phyloP scores from a whole-genome alignment of 306 rosid species.

The Vigna radiata region DNA sequence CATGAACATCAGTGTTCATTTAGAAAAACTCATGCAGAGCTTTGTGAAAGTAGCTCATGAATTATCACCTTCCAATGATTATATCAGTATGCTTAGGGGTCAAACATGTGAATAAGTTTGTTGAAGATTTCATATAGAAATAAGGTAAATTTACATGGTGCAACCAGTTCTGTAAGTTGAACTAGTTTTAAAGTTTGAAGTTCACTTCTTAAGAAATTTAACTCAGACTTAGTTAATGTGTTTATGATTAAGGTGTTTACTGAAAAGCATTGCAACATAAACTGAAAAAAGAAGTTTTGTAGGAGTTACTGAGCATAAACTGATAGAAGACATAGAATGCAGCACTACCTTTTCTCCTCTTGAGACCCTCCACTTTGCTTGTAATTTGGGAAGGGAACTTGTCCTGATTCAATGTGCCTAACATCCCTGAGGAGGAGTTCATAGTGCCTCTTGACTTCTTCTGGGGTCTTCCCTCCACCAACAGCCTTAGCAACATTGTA shows the following conservation, averaged over 20 bases:
- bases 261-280: not conserved
- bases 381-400: conserved; percentile 77
- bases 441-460: conserved; percentile 84
- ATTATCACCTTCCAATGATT: not conserved
- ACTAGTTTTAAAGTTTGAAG: too few species aligned
- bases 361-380: conserved; percentile 46
- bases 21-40: not conserved
- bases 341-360: conserved; percentile 61
- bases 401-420: conserved; percentile 78
- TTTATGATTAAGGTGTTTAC: not conserved
- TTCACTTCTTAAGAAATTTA: too few species aligned
- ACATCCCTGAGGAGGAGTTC: conserved; percentile 75
- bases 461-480: conserved; percentile 73
- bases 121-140: too few species aligned
- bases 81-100: not conserved
- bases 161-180: too few species aligned
- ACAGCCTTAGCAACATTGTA: conserved; percentile 80
- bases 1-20: not conserved
- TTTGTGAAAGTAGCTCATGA: not conserved
- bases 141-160: too few species aligned
- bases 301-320: too few species aligned
- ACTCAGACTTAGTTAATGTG: too few species aligned
- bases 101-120: not conserved
- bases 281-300: too few species aligned
- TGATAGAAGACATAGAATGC: not conserved